Base-by-base conservation (phyloP, 768 basidiomycete species). In the Suillus subaureus region DNA sequence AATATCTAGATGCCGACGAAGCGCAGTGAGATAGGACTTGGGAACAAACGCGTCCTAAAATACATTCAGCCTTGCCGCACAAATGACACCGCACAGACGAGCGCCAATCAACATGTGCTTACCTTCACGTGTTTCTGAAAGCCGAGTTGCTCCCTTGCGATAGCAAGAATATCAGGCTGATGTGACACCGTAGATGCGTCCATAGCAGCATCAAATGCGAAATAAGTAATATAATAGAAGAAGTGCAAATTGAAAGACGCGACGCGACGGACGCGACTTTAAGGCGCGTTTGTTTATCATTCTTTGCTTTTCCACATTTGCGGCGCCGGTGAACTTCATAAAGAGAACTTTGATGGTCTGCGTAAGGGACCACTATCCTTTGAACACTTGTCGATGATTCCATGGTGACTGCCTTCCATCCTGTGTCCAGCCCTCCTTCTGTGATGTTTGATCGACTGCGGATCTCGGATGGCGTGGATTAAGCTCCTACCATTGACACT, bases 1-100 rank as follows among this genome's bases (percentile, higher is more conserved):
- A 12, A 65, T 35, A 21, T 43, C 49, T 28, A 72, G 13, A 66
- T 74, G 73, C 54, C 61, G 69, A 42, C 52, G 55, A 12, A 76
- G 70, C 55, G 75, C 74, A 35, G 56, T n/a, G 35, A 69, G 39
- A 52, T 76, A 75, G 13, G 39, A 67, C 28, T 66, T 45, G 31
- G 72, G 69, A 16, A 73, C n/a, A 21, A 43, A 28, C 21, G 61
- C 43, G 16, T 62, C 61, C 61, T 62, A 13, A 35, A 18, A 39
- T 62, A 62, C 18, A 13, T 52, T 18, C 26, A 35, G 8, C 42
- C 35, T 49, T 16, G 31, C 58, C 13, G 43, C 28, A 15, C 54
- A 63, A 64, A 51, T 18, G 60, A 61, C 66, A 37, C 62, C 43
- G 56, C 43, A 23, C 33, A n/a, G 1, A 56, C 26, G 69, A 31